Evolutionary conservation across 345 rosid genomes (phyloP), one percentile per base, ranked within the genome.

Genomic region (Dovyalis caffra): DNA sequence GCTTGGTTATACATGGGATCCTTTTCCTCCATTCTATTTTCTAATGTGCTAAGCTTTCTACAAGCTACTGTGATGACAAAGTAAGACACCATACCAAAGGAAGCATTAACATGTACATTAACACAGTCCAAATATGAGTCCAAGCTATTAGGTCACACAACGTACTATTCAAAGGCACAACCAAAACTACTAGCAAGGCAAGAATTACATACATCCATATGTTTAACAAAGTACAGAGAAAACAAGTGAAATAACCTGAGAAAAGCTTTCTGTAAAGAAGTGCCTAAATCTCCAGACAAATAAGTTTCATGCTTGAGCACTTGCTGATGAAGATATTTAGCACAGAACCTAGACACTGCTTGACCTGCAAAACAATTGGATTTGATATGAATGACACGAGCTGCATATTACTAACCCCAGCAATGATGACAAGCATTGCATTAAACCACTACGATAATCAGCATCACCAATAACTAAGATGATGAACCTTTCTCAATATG

Each of bases 331-430:
- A 94, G 90, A 87, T 70, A 94, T 86, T 92, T 94, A 72, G 96
- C 94, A 71, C 97, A 94, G 80, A 94, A 94, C 80, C 90, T 92
- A 25, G 98, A 89, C 71, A 94, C 98, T 56, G 89, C 93, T 83
- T 89, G 88, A 33, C 98, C 98, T 94, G 87, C 60, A 82, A 81
- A 69, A 56, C n/a, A 10, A 56, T 71, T 56, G 25, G 49, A 29
- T 33, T 56, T 66, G 32, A n/a, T 68, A 31, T 32, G n/a, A 11
- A 69, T 32, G 56, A 49, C 15, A 63, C 9, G 49, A 33, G 45
- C 21, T 28, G 21, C 8, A 38, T 20, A 35, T 56, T 4, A 32
- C 49, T 16, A 28, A 8, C 23, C 23, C 7, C 15, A 9, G 33
- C 25, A 37, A 35, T 8, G 9, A 75, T 72, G 25, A 73, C 67